Conservation (phyloP, 148 eudicot species). For the Cornus controversa region DNA sequence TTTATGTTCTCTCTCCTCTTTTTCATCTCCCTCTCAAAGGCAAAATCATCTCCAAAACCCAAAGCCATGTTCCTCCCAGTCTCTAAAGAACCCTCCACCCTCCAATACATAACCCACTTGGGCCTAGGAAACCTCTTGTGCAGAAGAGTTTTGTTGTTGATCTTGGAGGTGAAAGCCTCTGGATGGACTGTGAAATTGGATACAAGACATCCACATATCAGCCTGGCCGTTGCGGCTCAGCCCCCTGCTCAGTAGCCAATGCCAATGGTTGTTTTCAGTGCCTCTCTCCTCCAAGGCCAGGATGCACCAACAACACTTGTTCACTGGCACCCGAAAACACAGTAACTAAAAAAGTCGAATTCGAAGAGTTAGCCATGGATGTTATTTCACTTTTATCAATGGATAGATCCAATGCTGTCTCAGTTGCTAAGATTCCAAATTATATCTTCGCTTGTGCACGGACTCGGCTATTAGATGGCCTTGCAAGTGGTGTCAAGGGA, state of each 20-base stretch:
- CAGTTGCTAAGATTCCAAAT: too few species aligned
- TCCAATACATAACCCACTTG: conserved; percentile 25
- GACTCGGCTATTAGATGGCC: too few species aligned
- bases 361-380: neutral
- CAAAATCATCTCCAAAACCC: too few species aligned
- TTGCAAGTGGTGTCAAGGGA: too few species aligned
- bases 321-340: neutral
- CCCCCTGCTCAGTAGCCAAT: conserved; percentile 42
- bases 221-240: conserved; percentile 45
- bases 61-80: too few species aligned
- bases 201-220: conserved; percentile 44
- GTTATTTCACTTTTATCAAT: too few species aligned
- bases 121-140: conserved; percentile 22
- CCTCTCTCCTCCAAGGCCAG: conserved; percentile 22
- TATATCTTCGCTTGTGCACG: too few species aligned
- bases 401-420: too few species aligned
- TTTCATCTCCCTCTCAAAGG: neutral
- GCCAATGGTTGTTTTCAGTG: too few species aligned
- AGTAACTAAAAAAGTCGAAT: too few species aligned
- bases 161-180: conserved; percentile 45
- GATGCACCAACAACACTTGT: conserved; percentile 20
- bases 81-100: neutral
- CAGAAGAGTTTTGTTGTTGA: conserved; percentile 34
- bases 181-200: conserved; percentile 38
- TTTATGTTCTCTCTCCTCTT: neutral